Evolutionary conservation across 768 basidiomycete genomes (phyloP).

Genomic region (Xerocomellus intermedius): DNA sequence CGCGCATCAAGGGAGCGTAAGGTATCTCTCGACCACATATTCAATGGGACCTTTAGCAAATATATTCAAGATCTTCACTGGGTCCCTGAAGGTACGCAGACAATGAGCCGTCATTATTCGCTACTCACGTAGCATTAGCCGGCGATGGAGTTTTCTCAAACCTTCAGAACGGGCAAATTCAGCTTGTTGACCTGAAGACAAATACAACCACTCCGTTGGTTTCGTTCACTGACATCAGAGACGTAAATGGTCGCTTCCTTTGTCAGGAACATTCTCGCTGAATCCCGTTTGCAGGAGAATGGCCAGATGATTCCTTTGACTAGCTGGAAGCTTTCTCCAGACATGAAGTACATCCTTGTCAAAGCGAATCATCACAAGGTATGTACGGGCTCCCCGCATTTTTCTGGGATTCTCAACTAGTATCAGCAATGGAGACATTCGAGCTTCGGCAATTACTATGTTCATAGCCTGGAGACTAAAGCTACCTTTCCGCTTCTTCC

Average conservation of each 20-base stretch:
- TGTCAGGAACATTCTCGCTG: neutral
- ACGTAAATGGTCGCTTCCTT: conserved; percentile 44
- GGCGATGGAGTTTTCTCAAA: conserved; percentile 91
- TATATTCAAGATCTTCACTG: conserved; percentile 59
- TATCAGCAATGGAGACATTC: conserved; percentile 92
- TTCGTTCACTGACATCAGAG: conserved; percentile 53
- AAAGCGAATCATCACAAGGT: conserved; percentile 76
- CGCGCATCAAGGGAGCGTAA: conserved; percentile 55
- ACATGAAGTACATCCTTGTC: conserved; percentile 87
- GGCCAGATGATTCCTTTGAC: conserved; percentile 50
- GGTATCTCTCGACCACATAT: conserved; percentile 86
- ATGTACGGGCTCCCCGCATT: conserved; percentile 2
- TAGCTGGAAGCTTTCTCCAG: conserved; percentile 82
- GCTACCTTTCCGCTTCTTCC: conserved; percentile 68
- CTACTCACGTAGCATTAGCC: conserved; percentile 48
- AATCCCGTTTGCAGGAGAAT: conserved; percentile 43
- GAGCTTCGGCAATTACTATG: conserved; percentile 86
- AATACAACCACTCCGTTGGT: conserved; percentile 68
- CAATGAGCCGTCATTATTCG: neutral
- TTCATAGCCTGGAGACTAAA: conserved; percentile 75
- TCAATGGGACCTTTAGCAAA: conserved; percentile 82
- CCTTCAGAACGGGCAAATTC: conserved; percentile 58
- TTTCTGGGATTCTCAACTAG: conserved; percentile 6
- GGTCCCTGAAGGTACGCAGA: conserved; percentile 82
- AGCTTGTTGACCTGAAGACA: conserved; percentile 77